Evolutionary conservation across 352 stramenopile species (phyloP), one percentile per base, ranked within the genome.

Genomic region (Aphanomyces euteiches): DNA sequence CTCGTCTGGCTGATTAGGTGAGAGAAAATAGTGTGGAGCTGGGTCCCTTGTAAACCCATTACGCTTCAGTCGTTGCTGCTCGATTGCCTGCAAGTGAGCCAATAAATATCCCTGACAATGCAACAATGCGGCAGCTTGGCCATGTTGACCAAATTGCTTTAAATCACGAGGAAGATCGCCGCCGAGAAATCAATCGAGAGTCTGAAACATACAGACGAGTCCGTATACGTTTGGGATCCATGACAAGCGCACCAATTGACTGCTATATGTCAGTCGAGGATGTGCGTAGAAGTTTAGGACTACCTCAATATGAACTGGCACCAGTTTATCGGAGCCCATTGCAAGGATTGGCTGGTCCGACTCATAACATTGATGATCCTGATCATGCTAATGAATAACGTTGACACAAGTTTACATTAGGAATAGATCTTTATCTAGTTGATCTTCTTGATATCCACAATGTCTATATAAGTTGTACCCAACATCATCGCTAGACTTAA

Each of bases 401-500:
- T 50, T n/a, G 17, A n/a, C 2, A 28, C 28, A 28, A 28, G 2
- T 28, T 28, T 50, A n/a, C 43, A 50, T 50, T 1, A 50, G 17
- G 17, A 50, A 50, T n/a, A n/a, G 17, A 50, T 50, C 43, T 50
- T 50, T 50, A 50, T 41, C 54, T 40, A 61, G 21, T 43, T 36
- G 28, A 37, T 34, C n/a, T 17, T 21, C 12, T 43, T 61, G 13
- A 37, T 61, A 61, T 21, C 54, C 54, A 5, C 54, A 61, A 37
- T 61, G 54, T 2, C 54, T 12, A 38, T 19, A 19, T 37, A 36
- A 61, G n/a, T 61, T 39, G 19, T 39, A 7, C 2, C 19, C 54
- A 5, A 36, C 54, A 12, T 36, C 10, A 1, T 40, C n/a, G 1
- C 17, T 12, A 61, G 8, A 12, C 28, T 28, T 28, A 28, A 2